These are phyloP conservation scores for Blastomyces parvus DNA, from an alignment of 2,329 filamentous ascomycete genomes.

Conservation along the genomic window DNA sequence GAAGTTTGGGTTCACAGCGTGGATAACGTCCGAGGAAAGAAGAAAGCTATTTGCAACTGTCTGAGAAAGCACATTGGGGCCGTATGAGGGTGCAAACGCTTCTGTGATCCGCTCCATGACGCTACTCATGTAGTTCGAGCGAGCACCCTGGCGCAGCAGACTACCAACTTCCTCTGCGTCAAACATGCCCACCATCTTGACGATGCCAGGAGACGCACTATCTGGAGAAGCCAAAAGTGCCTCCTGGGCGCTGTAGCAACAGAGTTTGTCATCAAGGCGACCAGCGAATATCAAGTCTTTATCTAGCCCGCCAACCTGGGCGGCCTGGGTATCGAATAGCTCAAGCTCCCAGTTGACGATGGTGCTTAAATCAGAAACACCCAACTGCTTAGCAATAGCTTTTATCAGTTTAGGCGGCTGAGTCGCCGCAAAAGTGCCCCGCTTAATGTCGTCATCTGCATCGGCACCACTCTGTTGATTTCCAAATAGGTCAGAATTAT, in stretches of 20 bases:
- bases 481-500: slow-evolving; percentile 52
- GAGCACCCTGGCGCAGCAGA: slow-evolving; percentile 77
- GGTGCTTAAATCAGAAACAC: slow-evolving; percentile 57
- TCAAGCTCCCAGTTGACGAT: slow-evolving; percentile 97
- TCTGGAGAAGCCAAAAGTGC: slow-evolving; percentile 62
- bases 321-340: slow-evolving; percentile 82
- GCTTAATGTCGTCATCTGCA: slow-evolving; percentile 23
- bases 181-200: slow-evolving; percentile 89
- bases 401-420: slow-evolving; percentile 80
- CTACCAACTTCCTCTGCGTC: slow-evolving; percentile 97
- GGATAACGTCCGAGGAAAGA: slow-evolving; percentile 83
- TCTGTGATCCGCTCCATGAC: slow-evolving; percentile 72
- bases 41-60: slow-evolving; percentile 90
- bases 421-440: slow-evolving; percentile 64
- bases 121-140: slow-evolving; percentile 75
- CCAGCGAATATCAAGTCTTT: slow-evolving; percentile 92
- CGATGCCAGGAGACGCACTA: slow-evolving; percentile 46
- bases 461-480: slow-evolving; percentile 24
- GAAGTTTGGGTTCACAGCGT: slow-evolving; percentile 94
- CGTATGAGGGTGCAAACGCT: slow-evolving; percentile 44
- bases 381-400: slow-evolving; percentile 69
- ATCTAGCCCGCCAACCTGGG: slow-evolving; percentile 71
- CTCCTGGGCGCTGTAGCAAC: slow-evolving; percentile 83
- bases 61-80: slow-evolving; percentile 56
- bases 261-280: slow-evolving; percentile 94